Base-by-base conservation (phyloP, 768 basidiomycete genomes). In the Hypholoma sublateritium region DNA sequence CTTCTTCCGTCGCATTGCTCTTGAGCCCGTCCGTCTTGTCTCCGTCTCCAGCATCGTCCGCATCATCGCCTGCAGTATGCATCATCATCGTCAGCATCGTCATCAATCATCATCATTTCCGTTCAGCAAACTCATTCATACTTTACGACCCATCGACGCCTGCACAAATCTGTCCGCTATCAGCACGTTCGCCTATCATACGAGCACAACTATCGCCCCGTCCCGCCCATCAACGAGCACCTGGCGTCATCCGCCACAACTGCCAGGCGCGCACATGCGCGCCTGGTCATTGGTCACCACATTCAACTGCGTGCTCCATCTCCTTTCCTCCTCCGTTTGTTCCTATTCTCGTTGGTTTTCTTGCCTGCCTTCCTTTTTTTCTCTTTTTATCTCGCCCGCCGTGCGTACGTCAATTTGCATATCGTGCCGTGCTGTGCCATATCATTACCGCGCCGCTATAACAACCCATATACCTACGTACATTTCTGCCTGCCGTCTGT, bases 1-100 rank as follows among this genome's bases (percentile, higher is more conserved):
- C 49, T 35, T 56, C 37, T 48, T 52, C 53, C 50, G 60, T 65
- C 58, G 64, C 69, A 63, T 59, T 63, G 59, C 59, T 65, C 60
- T 65, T 62, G 49, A 61, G 58, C 52, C 58, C 52, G 59, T 57
- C 45, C 47, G 49, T 42, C 42, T 58, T 48, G 25, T 53, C 53
- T 58, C 56, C 44, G 41, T 54, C 52, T 57, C 34, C 48, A 28
- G 25, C 28, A 35, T 25, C 43, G 34, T 55, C 28, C 25, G 42
- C 44, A 51, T 53, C 52, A 50, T 46, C 55, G 53, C 46, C 48
- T 45, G 25, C 28, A 53, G 32, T 41, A 37, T 41, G 39, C 46
- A 47, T 25, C 8, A 19, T 21, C 6, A 47, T 28, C 37, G 48
- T 49, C 28, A 53, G 56, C 58, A 47, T 50, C 52, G 19, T 53